A percentile compares a stretch with the other conserved stretches of the same genome.
Evolutionary conservation across 2,329 filamentous ascomycete genomes (phyloP).

Genomic region (Phyllosticta ampelicida): DNA sequence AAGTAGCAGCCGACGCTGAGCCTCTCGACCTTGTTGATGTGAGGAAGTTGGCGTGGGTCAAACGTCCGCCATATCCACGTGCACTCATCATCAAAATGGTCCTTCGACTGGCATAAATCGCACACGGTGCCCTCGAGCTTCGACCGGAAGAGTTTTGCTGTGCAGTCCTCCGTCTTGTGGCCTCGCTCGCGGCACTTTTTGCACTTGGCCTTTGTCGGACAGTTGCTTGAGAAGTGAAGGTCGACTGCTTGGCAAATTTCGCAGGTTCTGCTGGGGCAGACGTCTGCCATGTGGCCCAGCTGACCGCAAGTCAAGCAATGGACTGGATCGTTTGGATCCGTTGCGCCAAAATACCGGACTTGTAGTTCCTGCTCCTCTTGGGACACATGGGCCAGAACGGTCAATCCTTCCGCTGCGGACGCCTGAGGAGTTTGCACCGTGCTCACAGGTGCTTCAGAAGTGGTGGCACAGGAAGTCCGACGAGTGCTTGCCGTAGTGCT

Average conservation of each 20-base stretch:
- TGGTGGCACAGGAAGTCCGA: neutral
- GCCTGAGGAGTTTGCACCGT: neutral
- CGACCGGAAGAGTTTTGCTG: slow-evolving; percentile 44
- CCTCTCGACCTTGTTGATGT: slow-evolving; percentile 37
- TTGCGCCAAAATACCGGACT: slow-evolving; percentile 29
- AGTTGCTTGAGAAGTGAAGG: slow-evolving; percentile 40
- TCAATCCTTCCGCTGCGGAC: neutral
- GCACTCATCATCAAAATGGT: slow-evolving; percentile 52
- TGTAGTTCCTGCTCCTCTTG: slow-evolving; percentile 18
- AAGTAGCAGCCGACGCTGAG: slow-evolving; percentile 46
- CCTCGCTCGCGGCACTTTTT: slow-evolving; percentile 52
- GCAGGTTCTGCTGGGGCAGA: slow-evolving; percentile 35
- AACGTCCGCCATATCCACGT: slow-evolving; percentile 51
- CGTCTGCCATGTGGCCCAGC: slow-evolving; percentile 32
- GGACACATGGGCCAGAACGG: slow-evolving; percentile 2
- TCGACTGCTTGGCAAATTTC: slow-evolving; percentile 33
- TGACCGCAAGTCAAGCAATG: slow-evolving; percentile 32
- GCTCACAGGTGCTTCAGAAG: neutral
- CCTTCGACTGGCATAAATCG: slow-evolving; percentile 45
- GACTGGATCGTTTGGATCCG: slow-evolving; percentile 29
- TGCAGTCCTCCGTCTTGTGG: slow-evolving; percentile 43
- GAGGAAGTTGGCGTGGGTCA: slow-evolving; percentile 20
- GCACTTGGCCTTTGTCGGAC: slow-evolving; percentile 43
- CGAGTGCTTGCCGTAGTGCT: neutral
- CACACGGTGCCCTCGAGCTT: slow-evolving; percentile 48